A percentile compares a stretch with the other conserved stretches of the same genome.
These are phyloP conservation scores for Houttuynia cordata DNA, from an alignment of 164 flowering plant species.

Conservation along the genomic window DNA sequence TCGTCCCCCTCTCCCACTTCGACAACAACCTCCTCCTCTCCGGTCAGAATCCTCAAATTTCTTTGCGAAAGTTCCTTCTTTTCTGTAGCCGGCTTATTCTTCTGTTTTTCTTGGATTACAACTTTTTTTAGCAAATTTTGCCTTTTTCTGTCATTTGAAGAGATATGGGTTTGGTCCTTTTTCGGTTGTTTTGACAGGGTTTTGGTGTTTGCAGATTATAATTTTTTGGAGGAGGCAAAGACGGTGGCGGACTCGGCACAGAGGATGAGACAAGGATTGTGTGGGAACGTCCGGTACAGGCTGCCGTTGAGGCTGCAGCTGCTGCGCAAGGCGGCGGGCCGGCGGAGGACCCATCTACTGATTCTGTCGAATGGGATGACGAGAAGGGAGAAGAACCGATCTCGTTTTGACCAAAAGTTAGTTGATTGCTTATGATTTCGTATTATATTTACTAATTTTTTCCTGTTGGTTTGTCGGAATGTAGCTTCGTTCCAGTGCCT, in stretches of 20 bases:
- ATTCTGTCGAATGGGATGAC: conserved; percentile 62
- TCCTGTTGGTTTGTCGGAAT: neutral
- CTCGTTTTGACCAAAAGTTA: conserved; percentile 43
- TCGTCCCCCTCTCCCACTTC: conserved; percentile 22
- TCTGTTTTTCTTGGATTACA: conserved; percentile 31
- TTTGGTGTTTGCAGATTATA: conserved; percentile 30
- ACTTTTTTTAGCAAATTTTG: conserved; percentile 21
- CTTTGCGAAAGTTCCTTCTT: neutral
- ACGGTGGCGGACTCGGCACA: conserved; percentile 63
- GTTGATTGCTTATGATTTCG: neutral
- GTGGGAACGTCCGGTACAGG: conserved; percentile 22
- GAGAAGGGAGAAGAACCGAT: conserved; percentile 49
- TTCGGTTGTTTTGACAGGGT: too few species aligned
- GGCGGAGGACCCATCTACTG: conserved; percentile 34
- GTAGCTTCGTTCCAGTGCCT: neutral
- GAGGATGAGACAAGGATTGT: conserved; percentile 35
- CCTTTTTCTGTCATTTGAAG: too few species aligned
- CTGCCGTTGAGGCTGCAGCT: conserved; percentile 29
- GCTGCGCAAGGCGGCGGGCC: conserved; percentile 40
- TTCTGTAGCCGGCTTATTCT: neutral
- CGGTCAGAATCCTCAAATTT: conserved; percentile 7
- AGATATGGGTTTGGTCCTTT: too few species aligned
- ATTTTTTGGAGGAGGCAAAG: conserved; percentile 67
- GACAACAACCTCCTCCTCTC: conserved; percentile 19
- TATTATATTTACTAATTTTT: neutral